Conservation (phyloP, 176 grass and related monocot species). For the Avena sativa region DNA sequence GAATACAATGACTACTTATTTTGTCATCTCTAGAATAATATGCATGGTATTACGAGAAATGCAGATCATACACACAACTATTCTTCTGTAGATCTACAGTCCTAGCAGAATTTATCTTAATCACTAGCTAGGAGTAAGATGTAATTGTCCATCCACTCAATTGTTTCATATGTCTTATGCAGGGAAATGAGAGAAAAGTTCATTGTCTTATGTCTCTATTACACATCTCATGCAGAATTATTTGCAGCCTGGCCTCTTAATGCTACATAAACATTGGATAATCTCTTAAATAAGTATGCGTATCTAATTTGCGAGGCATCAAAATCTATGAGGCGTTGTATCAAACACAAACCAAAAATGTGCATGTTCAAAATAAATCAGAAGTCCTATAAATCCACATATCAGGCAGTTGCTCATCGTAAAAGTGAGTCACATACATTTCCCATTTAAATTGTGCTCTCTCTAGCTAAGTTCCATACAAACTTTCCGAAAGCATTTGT, state of each 20-base stretch:
- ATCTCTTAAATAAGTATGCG: neutral
- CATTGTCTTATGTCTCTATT: neutral
- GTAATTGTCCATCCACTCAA: neutral
- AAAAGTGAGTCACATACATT: neutral
- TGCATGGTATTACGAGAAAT: neutral
- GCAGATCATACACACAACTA: neutral
- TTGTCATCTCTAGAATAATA: neutral
- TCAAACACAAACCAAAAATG: neutral
- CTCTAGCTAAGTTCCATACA: neutral
- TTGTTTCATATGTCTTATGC: neutral
- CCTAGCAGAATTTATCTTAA: neutral
- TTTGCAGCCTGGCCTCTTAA: neutral
- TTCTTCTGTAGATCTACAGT: neutral
- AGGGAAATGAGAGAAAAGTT: neutral
- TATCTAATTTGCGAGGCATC: neutral
- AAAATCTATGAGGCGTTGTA: neutral
- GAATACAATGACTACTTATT: neutral
- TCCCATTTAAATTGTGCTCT: neutral
- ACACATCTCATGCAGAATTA: neutral
- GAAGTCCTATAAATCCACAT: neutral
- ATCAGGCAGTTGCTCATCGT: neutral
- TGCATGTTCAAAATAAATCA: constrained; percentile 4
- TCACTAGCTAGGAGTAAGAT: neutral
- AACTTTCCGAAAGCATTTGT: neutral
- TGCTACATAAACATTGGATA: neutral